Evolutionary conservation across 148 eudicot genomes (phyloP), one percentile per base, ranked within the genome.

Genomic region (Gaultheria prostrata): DNA sequence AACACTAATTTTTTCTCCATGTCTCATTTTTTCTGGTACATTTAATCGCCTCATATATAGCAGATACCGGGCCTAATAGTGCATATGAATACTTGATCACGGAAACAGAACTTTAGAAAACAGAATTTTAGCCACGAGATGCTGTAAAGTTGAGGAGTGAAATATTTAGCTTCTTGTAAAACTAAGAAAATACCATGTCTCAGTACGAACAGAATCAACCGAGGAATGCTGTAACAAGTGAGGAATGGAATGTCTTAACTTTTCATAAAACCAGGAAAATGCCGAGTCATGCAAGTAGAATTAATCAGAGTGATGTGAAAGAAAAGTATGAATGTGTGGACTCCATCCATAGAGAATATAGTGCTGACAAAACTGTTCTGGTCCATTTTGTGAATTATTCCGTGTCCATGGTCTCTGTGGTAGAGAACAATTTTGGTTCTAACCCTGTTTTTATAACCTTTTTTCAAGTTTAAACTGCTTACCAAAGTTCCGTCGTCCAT

Each of bases 401-500:
- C 21, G 65, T 21, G 11, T 59, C 8, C 26, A 59, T 59, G 26
- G 65, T 20, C 28, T 59, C 65, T 39, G 9, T 57, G 65, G 21
- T 21, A 59, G 28, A 59, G 28, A 59, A 59, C 26, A 59, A 21
- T 11, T 54, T 18, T 59, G 26, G 65, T 8, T 56, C 61, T 56
- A 56, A 17, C 61, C 1, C 6, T 18, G 18, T 20, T 18, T 18
- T 17, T 54, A 39, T 56, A 56, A 21, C 65, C 65, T 59, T 59
- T 21, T 59, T 79, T 59, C 49, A 20, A 67, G 59, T 70, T 48
- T 43, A 28, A 24, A 82, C 20, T 70, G 59, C 39, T 49, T 85
- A 92, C 98, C 93, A 92, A 85, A 78, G 98, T 95, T 39, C 98
- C 98, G 86, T 95, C 98, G 30, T 93, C 95, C 97, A 95, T 93